A percentile compares a stretch with the other conserved stretches of the same genome.
Evolutionary conservation across 805 yeast genomes (phyloP).

Genomic region (Zygotorulaspora chibaensis): DNA sequence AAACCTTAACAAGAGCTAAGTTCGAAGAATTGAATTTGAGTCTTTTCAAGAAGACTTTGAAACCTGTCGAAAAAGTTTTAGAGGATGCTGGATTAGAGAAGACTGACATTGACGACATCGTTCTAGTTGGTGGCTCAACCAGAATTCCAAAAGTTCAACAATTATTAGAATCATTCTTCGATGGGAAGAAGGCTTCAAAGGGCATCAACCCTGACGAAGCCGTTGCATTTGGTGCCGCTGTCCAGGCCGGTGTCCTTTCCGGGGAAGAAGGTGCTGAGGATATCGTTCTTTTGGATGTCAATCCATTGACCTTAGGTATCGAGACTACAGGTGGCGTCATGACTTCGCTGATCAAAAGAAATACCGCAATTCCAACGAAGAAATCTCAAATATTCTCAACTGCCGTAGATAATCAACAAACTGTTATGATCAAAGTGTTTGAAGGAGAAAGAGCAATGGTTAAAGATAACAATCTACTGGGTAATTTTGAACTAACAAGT

Average conservation of each 20-base stretch:
- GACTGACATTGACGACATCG: slow-evolving; percentile 88
- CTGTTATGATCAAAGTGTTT: slow-evolving; percentile 87
- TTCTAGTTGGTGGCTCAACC: slow-evolving; percentile 97
- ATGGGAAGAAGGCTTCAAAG: slow-evolving; percentile 94
- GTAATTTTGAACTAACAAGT: slow-evolving; percentile 94
- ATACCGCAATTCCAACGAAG: slow-evolving; percentile 92
- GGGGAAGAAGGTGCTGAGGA: slow-evolving; percentile 95
- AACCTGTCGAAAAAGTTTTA: slow-evolving; percentile 93
- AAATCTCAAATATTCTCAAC: slow-evolving; percentile 94
- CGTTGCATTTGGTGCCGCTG: slow-evolving; percentile 99
- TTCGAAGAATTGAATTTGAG: slow-evolving; percentile 94
- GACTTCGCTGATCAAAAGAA: slow-evolving; percentile 93
- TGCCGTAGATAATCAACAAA: slow-evolving; percentile 94
- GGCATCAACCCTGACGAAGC: slow-evolving; percentile 99
- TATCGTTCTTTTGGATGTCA: slow-evolving; percentile 85
- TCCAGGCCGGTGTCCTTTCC: slow-evolving; percentile 95
- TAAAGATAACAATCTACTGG: slow-evolving; percentile 90
- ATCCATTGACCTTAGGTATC: slow-evolving; percentile 91
- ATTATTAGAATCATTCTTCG: slow-evolving; percentile 82
- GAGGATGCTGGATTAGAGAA: slow-evolving; percentile 88
- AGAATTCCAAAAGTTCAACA: slow-evolving; percentile 98
- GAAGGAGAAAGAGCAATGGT: slow-evolving; percentile 97
- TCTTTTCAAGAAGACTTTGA: slow-evolving; percentile 87
- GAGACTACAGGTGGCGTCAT: slow-evolving; percentile 97
- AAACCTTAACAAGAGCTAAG: slow-evolving; percentile 94